Evolutionary conservation across 495 filamentous ascomycete species (phyloP).

Genomic region (Aspergillus avenaceus): DNA sequence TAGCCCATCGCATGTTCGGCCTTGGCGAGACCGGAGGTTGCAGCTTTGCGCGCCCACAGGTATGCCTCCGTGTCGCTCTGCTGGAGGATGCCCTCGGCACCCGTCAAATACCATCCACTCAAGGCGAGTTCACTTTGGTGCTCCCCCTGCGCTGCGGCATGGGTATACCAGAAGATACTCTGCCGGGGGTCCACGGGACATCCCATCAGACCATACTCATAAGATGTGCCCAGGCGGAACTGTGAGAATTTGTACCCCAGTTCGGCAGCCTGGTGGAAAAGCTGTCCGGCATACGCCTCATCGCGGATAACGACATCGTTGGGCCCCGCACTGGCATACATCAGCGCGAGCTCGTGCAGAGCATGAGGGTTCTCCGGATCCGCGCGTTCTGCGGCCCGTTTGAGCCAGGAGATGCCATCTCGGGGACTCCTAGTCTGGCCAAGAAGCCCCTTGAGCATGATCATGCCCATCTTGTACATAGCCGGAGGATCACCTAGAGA

Average conservation of each 20-base stretch:
- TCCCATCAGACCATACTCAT: slow-evolving; percentile 84
- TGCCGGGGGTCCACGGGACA: slow-evolving; percentile 75
- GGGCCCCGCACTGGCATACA: slow-evolving; percentile 69
- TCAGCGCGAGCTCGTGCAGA: slow-evolving; percentile 82
- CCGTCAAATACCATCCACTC: slow-evolving; percentile 95
- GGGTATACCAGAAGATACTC: slow-evolving; percentile 89
- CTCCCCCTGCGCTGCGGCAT: slow-evolving; percentile 88
- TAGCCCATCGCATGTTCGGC: slow-evolving; percentile 98
- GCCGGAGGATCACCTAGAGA: slow-evolving; percentile 84
- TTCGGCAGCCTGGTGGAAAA: slow-evolving; percentile 85
- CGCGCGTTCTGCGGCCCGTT: slow-evolving; percentile 84
- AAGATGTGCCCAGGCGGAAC: slow-evolving; percentile 80
- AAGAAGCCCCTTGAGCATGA: slow-evolving; percentile 87
- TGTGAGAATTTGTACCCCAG: slow-evolving; percentile 94
- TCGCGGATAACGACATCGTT: slow-evolving; percentile 75
- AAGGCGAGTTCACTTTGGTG: slow-evolving; percentile 91
- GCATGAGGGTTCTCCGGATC: slow-evolving; percentile 92
- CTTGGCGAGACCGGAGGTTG: slow-evolving; percentile 77
- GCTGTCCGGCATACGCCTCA: slow-evolving; percentile 67
- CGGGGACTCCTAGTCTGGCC: slow-evolving; percentile 79
- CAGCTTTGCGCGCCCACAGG: slow-evolving; percentile 93
- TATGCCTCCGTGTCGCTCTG: slow-evolving; percentile 97
- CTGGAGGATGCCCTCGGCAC: slow-evolving; percentile 77
- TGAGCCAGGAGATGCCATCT: slow-evolving; percentile 87
- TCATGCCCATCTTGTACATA: slow-evolving; percentile 99